These are phyloP conservation scores for Ogataea dorogensis DNA, from an alignment of 805 yeast species.

Conservation along the genomic window DNA sequence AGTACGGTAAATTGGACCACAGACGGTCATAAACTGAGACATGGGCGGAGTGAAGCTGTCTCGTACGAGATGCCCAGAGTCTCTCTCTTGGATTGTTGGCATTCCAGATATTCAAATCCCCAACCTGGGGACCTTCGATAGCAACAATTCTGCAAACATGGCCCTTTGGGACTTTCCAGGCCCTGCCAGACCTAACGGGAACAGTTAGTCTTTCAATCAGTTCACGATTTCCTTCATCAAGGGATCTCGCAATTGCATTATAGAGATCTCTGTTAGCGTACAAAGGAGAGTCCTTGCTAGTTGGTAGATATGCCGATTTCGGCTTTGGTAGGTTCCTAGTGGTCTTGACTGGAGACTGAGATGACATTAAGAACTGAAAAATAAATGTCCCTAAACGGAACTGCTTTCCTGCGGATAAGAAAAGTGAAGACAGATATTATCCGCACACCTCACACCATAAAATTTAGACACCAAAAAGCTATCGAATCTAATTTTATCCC, in stretches of 20 bases:
- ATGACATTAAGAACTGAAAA: conserved; percentile 14
- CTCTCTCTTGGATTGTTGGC: conserved; percentile 59
- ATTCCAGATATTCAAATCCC: conserved; percentile 67
- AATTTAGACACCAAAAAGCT: too few relatives aligned
- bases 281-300: conserved; percentile 47
- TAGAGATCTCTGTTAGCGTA: conserved; percentile 51
- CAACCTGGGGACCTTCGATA: conserved; percentile 70
- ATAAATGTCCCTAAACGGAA: too few relatives aligned
- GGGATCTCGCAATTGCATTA: conserved; percentile 39
- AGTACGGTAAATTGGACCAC: conserved; percentile 66
- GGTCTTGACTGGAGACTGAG: conserved; percentile 22
- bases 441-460: not conserved
- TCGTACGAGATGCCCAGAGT: conserved; percentile 68
- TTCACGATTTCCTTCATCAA: conserved; percentile 39
- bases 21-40: conserved; percentile 59
- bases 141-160: conserved; percentile 58
- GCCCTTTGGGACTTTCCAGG: conserved; percentile 63
- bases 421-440: not conserved
- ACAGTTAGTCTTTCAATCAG: conserved; percentile 42
- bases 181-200: conserved; percentile 57
- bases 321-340: conserved; percentile 38
- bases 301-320: conserved; percentile 56
- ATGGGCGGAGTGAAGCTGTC: conserved; percentile 64
- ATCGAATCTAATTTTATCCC: too few relatives aligned
- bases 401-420: too few relatives aligned